A percentile compares a stretch with the other conserved stretches of the same genome.
These are phyloP conservation scores for Physcomitrellopsis africana DNA, from an alignment of 225 moss, liverwort and hornwort species.

Conservation along the genomic window DNA sequence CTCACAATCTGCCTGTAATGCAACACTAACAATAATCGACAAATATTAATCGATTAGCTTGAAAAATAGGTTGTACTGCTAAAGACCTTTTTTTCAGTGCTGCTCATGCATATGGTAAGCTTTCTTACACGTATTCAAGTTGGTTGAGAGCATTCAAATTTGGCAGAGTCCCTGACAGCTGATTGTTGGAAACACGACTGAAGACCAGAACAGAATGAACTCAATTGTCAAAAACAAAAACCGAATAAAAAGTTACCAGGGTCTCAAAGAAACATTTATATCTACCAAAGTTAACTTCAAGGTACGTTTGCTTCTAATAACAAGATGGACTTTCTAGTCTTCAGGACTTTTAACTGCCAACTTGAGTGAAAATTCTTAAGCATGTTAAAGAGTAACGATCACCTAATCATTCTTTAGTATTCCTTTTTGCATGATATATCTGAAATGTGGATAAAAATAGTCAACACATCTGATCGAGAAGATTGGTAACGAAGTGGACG, in stretches of 20 bases:
- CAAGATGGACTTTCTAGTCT: background rate
- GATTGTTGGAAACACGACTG: constrained; percentile 54
- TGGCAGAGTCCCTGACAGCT: constrained; percentile 48
- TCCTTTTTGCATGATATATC: background rate
- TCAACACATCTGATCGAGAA: background rate
- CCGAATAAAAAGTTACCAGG: background rate
- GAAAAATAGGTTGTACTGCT: too few species aligned
- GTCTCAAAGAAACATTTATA: background rate
- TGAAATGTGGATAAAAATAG: background rate
- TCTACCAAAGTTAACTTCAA: background rate
- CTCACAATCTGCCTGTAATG: background rate
- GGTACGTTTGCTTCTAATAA: background rate
- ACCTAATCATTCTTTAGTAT: background rate
- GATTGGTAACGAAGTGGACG: background rate
- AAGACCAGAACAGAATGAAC: constrained; percentile 5
- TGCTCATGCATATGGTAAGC: background rate
- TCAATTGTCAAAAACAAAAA: background rate
- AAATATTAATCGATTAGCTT: background rate
- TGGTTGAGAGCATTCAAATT: constrained; percentile 38
- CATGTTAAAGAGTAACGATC: background rate
- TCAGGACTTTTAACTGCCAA: background rate
- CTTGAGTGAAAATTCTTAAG: background rate
- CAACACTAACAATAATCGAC: background rate
- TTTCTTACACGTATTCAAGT: constrained; percentile 48
- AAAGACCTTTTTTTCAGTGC: background rate